phyloP scores from a whole-genome alignment of 208 protist species.

The Acanthamoeba quina region DNA sequence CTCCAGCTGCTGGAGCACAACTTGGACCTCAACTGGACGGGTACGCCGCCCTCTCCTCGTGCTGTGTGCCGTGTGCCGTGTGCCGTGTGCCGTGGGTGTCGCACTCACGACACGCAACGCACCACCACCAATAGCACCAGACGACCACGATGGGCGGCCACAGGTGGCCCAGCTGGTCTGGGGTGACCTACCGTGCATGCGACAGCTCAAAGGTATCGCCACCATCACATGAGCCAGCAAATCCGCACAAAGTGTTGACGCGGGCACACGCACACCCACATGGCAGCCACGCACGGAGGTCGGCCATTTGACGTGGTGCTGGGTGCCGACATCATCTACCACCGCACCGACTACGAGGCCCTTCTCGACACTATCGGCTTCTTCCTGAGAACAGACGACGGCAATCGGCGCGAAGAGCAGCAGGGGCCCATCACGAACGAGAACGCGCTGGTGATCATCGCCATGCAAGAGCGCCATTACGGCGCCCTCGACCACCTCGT shows the following conservation, averaged over 20 bases:
- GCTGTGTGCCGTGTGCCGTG: neutral
- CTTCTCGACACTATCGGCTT: neutral
- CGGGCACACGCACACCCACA: neutral
- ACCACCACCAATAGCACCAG: neutral
- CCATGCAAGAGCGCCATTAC: slow-evolving; percentile 54
- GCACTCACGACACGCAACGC: too few species aligned
- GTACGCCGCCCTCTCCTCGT: neutral
- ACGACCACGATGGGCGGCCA: neutral
- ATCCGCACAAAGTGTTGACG: neutral
- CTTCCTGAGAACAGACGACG: neutral
- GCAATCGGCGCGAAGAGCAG: neutral
- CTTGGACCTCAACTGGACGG: slow-evolving; percentile 38
- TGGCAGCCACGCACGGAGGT: neutral
- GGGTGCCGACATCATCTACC: slow-evolving; percentile 40
- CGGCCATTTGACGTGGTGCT: slow-evolving; percentile 20
- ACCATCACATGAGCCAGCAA: neutral
- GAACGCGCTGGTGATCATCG: slow-evolving; percentile 4
- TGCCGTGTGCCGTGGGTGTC: too few species aligned
- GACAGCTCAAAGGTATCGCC: slow-evolving; percentile 10
- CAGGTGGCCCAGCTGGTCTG: slow-evolving; percentile 6
- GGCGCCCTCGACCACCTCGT: slow-evolving; percentile 28
- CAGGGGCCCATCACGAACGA: neutral
- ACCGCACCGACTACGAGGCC: slow-evolving; percentile 47
- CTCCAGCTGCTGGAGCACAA: slow-evolving; percentile 31
- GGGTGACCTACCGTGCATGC: slow-evolving; percentile 15